A percentile compares a stretch with the other conserved stretches of the same genome.
These are phyloP conservation scores for Beauveria sp. DNA, from an alignment of 2,329 filamentous ascomycete genomes.

Conservation along the genomic window DNA sequence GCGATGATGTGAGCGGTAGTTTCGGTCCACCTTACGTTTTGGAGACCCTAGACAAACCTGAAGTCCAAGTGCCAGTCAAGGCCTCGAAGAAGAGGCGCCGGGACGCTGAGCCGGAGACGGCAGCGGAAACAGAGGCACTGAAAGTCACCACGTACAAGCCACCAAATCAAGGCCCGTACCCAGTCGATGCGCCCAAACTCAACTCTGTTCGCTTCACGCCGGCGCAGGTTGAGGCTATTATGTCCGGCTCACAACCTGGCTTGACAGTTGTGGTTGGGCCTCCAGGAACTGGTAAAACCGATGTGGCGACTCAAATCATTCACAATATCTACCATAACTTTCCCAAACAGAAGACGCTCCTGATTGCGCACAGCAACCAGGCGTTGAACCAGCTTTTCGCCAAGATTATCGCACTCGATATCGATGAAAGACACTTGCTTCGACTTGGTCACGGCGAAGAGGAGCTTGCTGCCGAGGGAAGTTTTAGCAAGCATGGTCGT, in stretches of 20 bases:
- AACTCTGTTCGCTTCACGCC: conserved; percentile 87
- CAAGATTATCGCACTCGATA: conserved; percentile 93
- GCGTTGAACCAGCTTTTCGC: conserved; percentile 95
- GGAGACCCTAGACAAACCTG: conserved; percentile 52
- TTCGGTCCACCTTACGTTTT: conserved; percentile 87
- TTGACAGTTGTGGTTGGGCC: conserved; percentile 91
- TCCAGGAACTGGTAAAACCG: conserved; percentile 97
- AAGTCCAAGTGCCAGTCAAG: conserved; percentile 44
- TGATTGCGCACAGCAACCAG: conserved; percentile 96
- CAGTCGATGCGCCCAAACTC: conserved; percentile 69
- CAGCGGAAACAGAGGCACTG: conserved; percentile 58
- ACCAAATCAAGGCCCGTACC: conserved; percentile 83
- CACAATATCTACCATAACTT: conserved; percentile 99
- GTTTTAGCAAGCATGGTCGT: conserved; percentile 88
- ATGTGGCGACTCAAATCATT: conserved; percentile 96
- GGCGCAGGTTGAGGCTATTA: conserved; percentile 84
- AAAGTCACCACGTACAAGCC: conserved; percentile 87
- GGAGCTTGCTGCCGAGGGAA: conserved; percentile 77
- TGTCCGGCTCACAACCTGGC: conserved; percentile 88
- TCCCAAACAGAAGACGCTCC: conserved; percentile 79
- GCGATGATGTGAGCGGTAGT: conserved; percentile 60
- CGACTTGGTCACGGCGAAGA: conserved; percentile 93
- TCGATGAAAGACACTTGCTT: conserved; percentile 88
- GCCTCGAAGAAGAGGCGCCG: conserved; percentile 81
- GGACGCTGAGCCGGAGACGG: conserved; percentile 60